These are phyloP conservation scores for Apiospora arundinis DNA, from an alignment of 2,329 filamentous ascomycete genomes.

Conservation along the genomic window DNA sequence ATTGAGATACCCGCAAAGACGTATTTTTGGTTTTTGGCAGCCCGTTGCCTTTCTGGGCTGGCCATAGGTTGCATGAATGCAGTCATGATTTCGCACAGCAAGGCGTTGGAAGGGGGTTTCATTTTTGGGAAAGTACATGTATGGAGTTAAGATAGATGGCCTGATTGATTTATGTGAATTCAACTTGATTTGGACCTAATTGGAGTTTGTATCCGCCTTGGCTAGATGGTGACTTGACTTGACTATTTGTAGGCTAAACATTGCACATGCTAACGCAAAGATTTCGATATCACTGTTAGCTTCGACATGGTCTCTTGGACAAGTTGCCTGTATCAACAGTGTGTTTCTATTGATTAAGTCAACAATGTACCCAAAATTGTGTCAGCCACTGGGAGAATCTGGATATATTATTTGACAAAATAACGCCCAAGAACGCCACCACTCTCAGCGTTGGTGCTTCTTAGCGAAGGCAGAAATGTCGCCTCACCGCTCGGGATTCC, in stretches of 20 bases:
- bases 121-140: background rate
- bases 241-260: background rate
- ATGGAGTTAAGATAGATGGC: background rate
- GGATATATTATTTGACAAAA: too few species aligned
- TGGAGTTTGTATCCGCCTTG: background rate
- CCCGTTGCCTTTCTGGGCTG: background rate
- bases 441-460: too few species aligned
- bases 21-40: background rate
- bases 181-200: background rate
- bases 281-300: too few species aligned
- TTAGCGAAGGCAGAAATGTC: too few species aligned
- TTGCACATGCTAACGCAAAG: background rate
- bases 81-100: background rate
- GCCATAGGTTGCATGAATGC: background rate
- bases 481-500: too few species aligned
- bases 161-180: background rate
- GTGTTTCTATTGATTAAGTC: too few species aligned
- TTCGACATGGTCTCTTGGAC: too few species aligned
- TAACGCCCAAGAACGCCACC: too few species aligned
- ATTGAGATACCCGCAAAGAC: conserved; percentile 13
- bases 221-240: background rate
- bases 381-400: too few species aligned
- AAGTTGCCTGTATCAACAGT: too few species aligned
- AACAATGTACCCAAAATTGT: too few species aligned
- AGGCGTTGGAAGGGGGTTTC: background rate